phyloP scores from a whole-genome alignment of 345 rosid genomes.

The Corchorus capsularis region DNA sequence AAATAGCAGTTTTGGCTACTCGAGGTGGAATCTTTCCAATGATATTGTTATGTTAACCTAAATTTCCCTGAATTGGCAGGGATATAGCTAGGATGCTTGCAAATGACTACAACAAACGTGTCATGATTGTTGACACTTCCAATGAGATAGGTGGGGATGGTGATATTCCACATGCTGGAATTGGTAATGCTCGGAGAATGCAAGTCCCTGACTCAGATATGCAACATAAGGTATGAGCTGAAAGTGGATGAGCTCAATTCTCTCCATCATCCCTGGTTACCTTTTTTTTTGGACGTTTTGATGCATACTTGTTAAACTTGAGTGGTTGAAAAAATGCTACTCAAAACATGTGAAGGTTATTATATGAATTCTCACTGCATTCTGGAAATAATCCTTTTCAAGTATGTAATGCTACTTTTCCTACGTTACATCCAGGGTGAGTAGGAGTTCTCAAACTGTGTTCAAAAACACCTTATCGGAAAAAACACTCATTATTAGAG shows the following conservation, averaged over 20 bases:
- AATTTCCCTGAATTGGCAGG: constrained; percentile 40
- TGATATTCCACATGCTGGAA: constrained; percentile 93
- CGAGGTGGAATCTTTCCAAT: constrained; percentile 12
- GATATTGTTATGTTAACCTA: neutral
- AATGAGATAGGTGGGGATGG: constrained; percentile 99
- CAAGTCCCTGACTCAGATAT: constrained; percentile 84
- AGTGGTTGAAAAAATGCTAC: neutral
- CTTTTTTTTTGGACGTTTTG: neutral
- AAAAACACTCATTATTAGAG: constrained; percentile 1
- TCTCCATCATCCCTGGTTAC: constrained; percentile 15
- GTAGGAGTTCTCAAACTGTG: neutral
- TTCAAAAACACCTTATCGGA: neutral
- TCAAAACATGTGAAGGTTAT: neutral
- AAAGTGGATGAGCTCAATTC: constrained; percentile 7
- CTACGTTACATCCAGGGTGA: neutral
- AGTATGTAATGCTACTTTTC: neutral
- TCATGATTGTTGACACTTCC: constrained; percentile 93
- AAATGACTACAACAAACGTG: constrained; percentile 79
- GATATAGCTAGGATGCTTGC: constrained; percentile 93
- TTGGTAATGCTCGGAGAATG: constrained; percentile 93
- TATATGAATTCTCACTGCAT: neutral
- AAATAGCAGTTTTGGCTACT: neutral
- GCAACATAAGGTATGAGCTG: constrained; percentile 74
- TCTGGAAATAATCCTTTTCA: neutral
- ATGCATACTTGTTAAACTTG: constrained; percentile 10